A percentile compares a stretch with the other conserved stretches of the same genome.
These are phyloP conservation scores for Periconia sp. DNA, from an alignment of 2,329 filamentous ascomycete genomes.

Conservation along the genomic window DNA sequence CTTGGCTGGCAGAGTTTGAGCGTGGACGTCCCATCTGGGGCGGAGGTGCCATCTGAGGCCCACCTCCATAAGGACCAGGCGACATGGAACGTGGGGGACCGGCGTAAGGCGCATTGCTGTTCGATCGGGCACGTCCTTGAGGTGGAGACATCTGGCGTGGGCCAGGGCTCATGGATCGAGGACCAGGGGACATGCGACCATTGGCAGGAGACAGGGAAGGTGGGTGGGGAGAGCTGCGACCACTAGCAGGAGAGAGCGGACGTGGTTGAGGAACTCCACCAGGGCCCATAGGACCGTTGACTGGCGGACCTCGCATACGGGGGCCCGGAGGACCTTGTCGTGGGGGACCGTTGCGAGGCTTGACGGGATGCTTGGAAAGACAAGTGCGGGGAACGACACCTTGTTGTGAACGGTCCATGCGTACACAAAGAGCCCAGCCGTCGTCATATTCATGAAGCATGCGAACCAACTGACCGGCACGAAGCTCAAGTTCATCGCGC, in stretches of 20 bases:
- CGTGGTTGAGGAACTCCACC: slow-evolving; percentile 39
- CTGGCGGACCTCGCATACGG: slow-evolving; percentile 39
- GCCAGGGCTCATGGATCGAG: slow-evolving; percentile 41
- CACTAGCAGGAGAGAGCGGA: slow-evolving; percentile 54
- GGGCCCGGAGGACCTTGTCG: slow-evolving; percentile 59
- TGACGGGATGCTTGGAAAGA: slow-evolving; percentile 88
- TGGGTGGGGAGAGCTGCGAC: slow-evolving; percentile 56
- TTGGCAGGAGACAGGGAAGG: slow-evolving; percentile 51
- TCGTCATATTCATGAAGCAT: slow-evolving; percentile 97
- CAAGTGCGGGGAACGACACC: slow-evolving; percentile 94
- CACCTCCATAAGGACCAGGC: slow-evolving; percentile 47
- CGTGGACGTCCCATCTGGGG: slow-evolving; percentile 42
- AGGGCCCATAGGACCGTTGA: slow-evolving; percentile 38
- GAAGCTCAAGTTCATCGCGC: slow-evolving; percentile 86
- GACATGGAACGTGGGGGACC: slow-evolving; percentile 45
- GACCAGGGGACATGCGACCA: slow-evolving; percentile 37
- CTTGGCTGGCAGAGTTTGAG: slow-evolving; percentile 45
- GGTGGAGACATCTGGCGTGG: slow-evolving; percentile 37
- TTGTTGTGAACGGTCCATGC: slow-evolving; percentile 87
- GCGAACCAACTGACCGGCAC: slow-evolving; percentile 81
- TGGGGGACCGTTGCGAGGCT: slow-evolving; percentile 69
- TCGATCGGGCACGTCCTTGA: slow-evolving; percentile 39
- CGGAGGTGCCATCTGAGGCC: slow-evolving; percentile 37
- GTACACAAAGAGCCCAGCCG: slow-evolving; percentile 94
- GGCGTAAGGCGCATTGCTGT: slow-evolving; percentile 47